Evolutionary conservation across 2,329 filamentous ascomycete species (phyloP), one percentile per base, ranked within the genome.

Genomic region (Epichloe aotearoae): DNA sequence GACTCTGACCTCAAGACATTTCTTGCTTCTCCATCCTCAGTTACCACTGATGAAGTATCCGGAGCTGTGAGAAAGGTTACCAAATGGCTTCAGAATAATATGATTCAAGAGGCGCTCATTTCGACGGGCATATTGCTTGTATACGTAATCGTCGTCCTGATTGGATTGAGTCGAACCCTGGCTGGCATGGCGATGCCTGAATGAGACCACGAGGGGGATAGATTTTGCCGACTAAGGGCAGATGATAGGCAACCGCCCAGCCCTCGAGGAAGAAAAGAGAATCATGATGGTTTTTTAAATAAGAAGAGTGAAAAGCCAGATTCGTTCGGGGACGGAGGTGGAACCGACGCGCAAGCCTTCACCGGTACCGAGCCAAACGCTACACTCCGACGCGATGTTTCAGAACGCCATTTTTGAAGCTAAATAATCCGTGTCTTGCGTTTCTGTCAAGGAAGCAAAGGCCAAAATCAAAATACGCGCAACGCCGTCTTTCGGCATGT

Each of bases 31-130:
- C 83, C 89, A 0, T 82, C 82, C 33, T 79, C 77, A 55, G 77
- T 82, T 51, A 83, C 89, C 7, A 82, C 82, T 39, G 87, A 96
- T 68, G 85, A 90, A 61, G 86, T 97, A 58, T 86, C 83, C 15
- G 81, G 76, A 53, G 86, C 88, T 20, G 79, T 97, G 41, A 64
- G 77, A 52, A 77, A 81, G 55, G 83, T 96, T 52, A 78, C 83
- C 30, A 68, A 75, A 53, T 80, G 80, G 62, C 72, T 97, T 20
- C 71, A 79, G 59, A 76, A 77, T 50, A 80, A 75, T 56, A 81
- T 98, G 55, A 73, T 80, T 46, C 80, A 82, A 54, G 88, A 96
- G 67, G 83, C 86, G 2, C 77, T 95, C 56, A 89, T 97, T 57
- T 86, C 90, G 2, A 74, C 77, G 0, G 79, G 75, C 47, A 70